These are phyloP conservation scores for Myxozyma nipponensis DNA, from an alignment of 805 yeast genomes.

Conservation along the genomic window DNA sequence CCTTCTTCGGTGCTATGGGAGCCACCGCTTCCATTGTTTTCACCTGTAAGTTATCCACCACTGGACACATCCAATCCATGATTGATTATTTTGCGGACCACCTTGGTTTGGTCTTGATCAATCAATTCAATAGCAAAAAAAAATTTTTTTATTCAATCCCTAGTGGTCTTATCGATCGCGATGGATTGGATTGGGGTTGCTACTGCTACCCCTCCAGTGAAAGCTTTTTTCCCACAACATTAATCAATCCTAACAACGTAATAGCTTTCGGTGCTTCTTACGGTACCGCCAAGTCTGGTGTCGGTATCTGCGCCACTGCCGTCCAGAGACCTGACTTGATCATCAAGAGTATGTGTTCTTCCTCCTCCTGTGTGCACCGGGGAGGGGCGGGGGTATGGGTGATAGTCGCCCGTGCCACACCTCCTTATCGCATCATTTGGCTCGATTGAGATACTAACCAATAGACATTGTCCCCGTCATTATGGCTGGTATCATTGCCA, in stretches of 20 bases:
- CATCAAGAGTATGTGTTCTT: constrained; percentile 53
- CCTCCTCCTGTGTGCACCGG: not conserved
- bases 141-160: no score
- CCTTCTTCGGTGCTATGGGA: constrained; percentile 99
- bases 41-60: constrained; percentile 53
- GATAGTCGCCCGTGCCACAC: not conserved
- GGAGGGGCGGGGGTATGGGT: no score
- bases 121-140: no score
- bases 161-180: no score
- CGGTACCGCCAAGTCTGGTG: constrained; percentile 97
- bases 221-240: no score
- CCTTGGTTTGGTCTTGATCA: no score
- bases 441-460: not conserved
- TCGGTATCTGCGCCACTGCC: constrained; percentile 98
- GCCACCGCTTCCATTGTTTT: constrained; percentile 99
- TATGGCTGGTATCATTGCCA: constrained; percentile 96
- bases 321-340: constrained; percentile 94
- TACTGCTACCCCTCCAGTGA: no score
- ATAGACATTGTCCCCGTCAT: constrained; percentile 82
- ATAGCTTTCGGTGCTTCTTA: constrained; percentile 98
- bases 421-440: not conserved
- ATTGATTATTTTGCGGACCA: no score
- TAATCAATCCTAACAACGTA: constrained; percentile 42
- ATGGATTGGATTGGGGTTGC: no score
- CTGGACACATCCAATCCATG: no score